Conservation (phyloP, 2,329 filamentous ascomycete species). For the Pestalotiopsis sp. region DNA sequence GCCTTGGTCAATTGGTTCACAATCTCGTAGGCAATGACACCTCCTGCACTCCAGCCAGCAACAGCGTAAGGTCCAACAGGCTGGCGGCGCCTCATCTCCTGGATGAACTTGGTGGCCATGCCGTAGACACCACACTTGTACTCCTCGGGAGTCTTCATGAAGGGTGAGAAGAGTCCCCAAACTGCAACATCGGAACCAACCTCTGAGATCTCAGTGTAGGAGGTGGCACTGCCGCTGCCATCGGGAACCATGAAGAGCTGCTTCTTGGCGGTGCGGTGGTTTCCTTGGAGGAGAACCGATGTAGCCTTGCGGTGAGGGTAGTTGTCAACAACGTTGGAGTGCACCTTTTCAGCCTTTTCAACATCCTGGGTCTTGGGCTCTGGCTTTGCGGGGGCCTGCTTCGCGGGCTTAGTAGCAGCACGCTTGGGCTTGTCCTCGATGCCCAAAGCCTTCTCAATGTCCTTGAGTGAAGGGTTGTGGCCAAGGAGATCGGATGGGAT, state of each 20-base stretch:
- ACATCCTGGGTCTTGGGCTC: slow-evolving; percentile 41
- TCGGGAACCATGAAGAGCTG: slow-evolving; percentile 57
- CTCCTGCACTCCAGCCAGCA: slow-evolving; percentile 76
- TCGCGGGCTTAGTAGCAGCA: slow-evolving; percentile 22
- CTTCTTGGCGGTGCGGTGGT: slow-evolving; percentile 44
- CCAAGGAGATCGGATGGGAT: slow-evolving; percentile 62
- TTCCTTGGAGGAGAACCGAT: slow-evolving; percentile 48
- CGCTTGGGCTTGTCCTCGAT: slow-evolving; percentile 43
- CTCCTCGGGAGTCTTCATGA: slow-evolving; percentile 68
- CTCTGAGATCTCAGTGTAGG: slow-evolving; percentile 62
- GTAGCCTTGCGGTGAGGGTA: slow-evolving; percentile 52
- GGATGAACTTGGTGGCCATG: slow-evolving; percentile 64
- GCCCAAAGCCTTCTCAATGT: slow-evolving; percentile 65
- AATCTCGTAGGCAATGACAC: slow-evolving; percentile 70
- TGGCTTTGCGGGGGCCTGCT: slow-evolving; percentile 35
- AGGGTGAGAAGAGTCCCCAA: slow-evolving; percentile 67
- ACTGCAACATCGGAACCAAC: slow-evolving; percentile 48
- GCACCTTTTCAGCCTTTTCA: slow-evolving; percentile 2
- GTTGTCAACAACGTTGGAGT: slow-evolving; percentile 37
- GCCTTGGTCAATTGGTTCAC: slow-evolving; percentile 59
- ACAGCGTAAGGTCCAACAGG: slow-evolving; percentile 67
- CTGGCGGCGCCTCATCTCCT: slow-evolving; percentile 71
- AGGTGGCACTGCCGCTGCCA: slow-evolving; percentile 63
- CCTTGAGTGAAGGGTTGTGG: slow-evolving; percentile 61
- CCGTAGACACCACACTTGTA: slow-evolving; percentile 66